phyloP scores from a whole-genome alignment of 2,329 filamentous ascomycete genomes.

The Phyllosticta citrichinensis region DNA sequence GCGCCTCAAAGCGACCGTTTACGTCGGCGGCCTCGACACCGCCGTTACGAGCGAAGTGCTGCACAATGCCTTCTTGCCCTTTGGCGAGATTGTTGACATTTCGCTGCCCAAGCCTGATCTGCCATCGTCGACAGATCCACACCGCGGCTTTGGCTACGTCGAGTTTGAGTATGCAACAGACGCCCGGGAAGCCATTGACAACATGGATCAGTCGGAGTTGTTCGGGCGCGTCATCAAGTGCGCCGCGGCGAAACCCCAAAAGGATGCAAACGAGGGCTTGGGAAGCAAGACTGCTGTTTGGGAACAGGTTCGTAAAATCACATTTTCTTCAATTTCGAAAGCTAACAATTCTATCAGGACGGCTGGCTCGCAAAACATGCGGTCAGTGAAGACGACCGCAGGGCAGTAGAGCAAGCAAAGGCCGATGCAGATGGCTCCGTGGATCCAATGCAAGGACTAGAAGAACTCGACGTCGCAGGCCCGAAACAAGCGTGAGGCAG shows the following conservation, averaged over 20 bases:
- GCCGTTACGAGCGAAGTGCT: conserved; percentile 66
- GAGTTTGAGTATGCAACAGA: conserved; percentile 83
- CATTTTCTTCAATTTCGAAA: not conserved
- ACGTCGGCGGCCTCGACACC: conserved; percentile 79
- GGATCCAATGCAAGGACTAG: conserved; percentile 93
- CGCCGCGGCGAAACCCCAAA: conserved; percentile 81
- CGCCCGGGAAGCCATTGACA: conserved; percentile 91
- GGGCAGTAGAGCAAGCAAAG: conserved; percentile 47
- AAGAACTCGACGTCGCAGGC: conserved; percentile 87
- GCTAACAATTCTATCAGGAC: conserved; percentile 50
- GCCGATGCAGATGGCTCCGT: conserved; percentile 46
- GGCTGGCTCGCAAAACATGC: conserved; percentile 86
- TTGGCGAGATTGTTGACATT: conserved; percentile 90
- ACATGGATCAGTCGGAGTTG: conserved; percentile 96
- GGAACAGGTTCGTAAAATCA: conserved; percentile 67
- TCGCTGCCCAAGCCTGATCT: conserved; percentile 80
- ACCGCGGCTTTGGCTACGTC: conserved; percentile 92
- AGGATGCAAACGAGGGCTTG: conserved; percentile 75
- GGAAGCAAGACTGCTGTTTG: conserved; percentile 91
- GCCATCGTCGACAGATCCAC: conserved; percentile 65
- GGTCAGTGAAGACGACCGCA: conserved; percentile 67
- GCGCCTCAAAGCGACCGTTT: conserved; percentile 82
- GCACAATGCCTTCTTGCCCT: conserved; percentile 88
- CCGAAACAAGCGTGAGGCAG: conserved; percentile 60
- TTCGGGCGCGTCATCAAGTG: conserved; percentile 90